phyloP scores from a whole-genome alignment of 495 filamentous ascomycete genomes.

The Margaritispora aquatica region DNA sequence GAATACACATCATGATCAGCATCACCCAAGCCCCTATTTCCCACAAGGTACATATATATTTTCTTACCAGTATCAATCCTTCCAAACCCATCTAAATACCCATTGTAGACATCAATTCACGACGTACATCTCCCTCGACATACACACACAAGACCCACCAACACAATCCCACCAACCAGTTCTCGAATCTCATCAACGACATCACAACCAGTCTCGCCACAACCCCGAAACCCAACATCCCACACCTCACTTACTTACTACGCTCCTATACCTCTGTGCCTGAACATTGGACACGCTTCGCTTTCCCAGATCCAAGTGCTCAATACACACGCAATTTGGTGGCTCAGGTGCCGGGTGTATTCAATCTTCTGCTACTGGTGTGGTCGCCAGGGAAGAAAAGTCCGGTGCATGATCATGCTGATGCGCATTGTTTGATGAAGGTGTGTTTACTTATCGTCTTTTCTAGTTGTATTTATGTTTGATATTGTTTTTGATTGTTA shows the following conservation, averaged over 20 bases:
- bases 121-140: too few relatives aligned
- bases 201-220: constrained; percentile 10
- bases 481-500: too few relatives aligned
- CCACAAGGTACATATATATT: background rate
- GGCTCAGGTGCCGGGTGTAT: constrained; percentile 49
- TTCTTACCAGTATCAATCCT: background rate
- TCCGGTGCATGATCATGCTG: constrained; percentile 82
- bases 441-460: too few relatives aligned
- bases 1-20: too few relatives aligned
- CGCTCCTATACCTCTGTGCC: constrained; percentile 14
- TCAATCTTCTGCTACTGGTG: constrained; percentile 71
- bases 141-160: background rate
- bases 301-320: constrained; percentile 54
- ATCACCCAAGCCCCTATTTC: background rate
- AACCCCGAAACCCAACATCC: constrained; percentile 6
- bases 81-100: background rate
- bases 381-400: constrained; percentile 86
- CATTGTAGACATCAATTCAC: background rate
- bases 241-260: constrained; percentile 9
- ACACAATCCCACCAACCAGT: background rate
- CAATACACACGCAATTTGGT: constrained; percentile 86
- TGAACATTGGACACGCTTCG: constrained; percentile 67
- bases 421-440: constrained; percentile 69
- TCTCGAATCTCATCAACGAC: constrained; percentile 13
- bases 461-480: too few relatives aligned